phyloP scores from a whole-genome alignment of 2,329 filamentous ascomycete genomes.

The Rhinocladiella mackenziei region DNA sequence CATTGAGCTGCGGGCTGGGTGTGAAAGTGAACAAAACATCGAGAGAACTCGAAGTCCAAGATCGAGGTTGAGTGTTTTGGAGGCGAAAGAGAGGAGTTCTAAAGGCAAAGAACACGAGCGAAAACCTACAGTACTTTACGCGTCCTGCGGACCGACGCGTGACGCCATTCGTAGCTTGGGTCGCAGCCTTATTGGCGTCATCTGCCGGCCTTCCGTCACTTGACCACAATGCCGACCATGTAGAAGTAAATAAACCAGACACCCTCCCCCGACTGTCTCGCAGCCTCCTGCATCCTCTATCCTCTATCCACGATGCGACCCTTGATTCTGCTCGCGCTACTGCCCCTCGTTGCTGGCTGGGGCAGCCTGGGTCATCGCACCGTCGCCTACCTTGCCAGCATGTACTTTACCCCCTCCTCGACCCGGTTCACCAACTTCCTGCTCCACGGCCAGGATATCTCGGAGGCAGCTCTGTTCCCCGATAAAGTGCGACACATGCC shows the following conservation, averaged over 20 bases:
- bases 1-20: too few relatives aligned
- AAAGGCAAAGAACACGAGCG: too few relatives aligned
- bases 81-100: too few relatives aligned
- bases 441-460: constrained; percentile 30
- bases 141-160: too few relatives aligned
- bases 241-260: constrained; percentile 1
- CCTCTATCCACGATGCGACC: not conserved
- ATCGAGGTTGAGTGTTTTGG: not conserved
- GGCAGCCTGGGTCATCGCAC: constrained; percentile 53
- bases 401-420: constrained; percentile 23
- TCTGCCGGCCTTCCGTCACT: constrained; percentile 7
- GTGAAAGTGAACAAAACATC: too few relatives aligned
- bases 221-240: constrained; percentile 17
- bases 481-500: constrained; percentile 30
- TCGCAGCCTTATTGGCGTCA: not conserved
- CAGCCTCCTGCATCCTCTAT: not conserved
- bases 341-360: constrained; percentile 38
- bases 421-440: constrained; percentile 22
- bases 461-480: constrained; percentile 29
- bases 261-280: not conserved
- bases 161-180: too few relatives aligned
- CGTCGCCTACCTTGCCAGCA: constrained; percentile 50
- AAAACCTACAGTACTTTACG: too few relatives aligned
- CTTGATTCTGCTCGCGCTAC: constrained; percentile 3
- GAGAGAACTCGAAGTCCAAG: not conserved